Evolutionary conservation across 1,284 basidiomycete genomes (phyloP), one percentile per base, ranked within the genome.

Genomic region (Rhizoctonia solani): DNA sequence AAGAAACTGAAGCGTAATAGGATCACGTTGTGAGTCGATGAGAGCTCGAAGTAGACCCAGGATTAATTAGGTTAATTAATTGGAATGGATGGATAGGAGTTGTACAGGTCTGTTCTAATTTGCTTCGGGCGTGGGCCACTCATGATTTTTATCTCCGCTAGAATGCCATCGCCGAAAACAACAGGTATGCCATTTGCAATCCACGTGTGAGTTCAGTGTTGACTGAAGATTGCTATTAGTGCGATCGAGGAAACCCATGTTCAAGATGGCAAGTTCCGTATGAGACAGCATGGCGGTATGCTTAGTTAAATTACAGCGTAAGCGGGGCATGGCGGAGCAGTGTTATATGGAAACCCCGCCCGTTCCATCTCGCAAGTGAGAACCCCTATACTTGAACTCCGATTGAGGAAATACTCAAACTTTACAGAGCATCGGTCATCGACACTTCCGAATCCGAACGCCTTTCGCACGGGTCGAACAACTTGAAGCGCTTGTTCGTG

Each of bases 121-220:
- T 16, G 13, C 11, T 16, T n/a, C 1, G 11, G 11, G 27, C 25
- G 30, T 47, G 14, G 55, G 44, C 55, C 29, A 30, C 16, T 58
- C 19, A 9, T 25, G 46, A 49, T 29, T 50, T 27, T 50, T 23
- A 23, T 21, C 47, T 29, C 47, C 19, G 21, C 44, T 39, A 63
- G 59, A 63, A 50, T 63, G 59, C 37, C 59, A 63, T 37, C 59
- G 59, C 39, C 59, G 59, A 25, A 63, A 63, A 27, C 59, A 63
- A 63, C 59, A 63, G 23, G 59, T 63, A 14, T 29, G 59, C 42
- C 32, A 4, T 34, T 34, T 34, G 32, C 32, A 34, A 34, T 34
- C 21, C 14, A 6, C 19, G 16, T 41, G 19, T 34, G 4, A n/a
- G 37, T 13, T 30, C 5, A 21, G n/a, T 8, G 34, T 30, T 14